Evolutionary conservation across 192 early-diverging fungal genomes (phyloP), one percentile per base, ranked within the genome.

Genomic region (Helicostylum pulchrum): DNA sequence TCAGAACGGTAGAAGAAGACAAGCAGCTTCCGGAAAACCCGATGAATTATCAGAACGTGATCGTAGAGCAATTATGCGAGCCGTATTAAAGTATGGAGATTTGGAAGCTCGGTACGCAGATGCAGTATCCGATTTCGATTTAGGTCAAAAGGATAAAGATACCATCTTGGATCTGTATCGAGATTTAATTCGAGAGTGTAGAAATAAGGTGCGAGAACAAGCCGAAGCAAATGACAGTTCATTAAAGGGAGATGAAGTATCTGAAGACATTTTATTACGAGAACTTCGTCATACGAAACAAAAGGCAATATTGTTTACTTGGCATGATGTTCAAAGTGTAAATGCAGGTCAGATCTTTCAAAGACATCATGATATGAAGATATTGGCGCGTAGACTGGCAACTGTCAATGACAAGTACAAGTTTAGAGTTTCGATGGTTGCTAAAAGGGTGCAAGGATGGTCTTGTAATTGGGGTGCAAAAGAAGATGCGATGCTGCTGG

Each of bases 401-500:
- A 65, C 68, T 0, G 57, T 80, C 0, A 58, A 79, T 9, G 86
- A 91, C 42, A 68, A 78, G 10, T 75, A 78, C 0, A 87, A 86
- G 64, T 99, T 96, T 78, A 79, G 95, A 12, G 73, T 99, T 12
- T 75, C 81, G 12, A 76, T 84, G n/a, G 73, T 80, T n/a, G 68
- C 95, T 21, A 97, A 97, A 77, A 82, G 85, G 26, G 92, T 93
- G 0, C 76, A 84, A 65, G 87, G 90, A 59, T 99, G 96, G 96
- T 78, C 78, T 49, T 88, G 87, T 48, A 44, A 77, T 26, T 99
- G 98, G 98, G 85, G 88, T 4, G 87, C 87, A 56, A 87, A 87
- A 46, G 98, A 99, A 67, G 98, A 99, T 72, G 83, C 96, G 19
- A 92, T 95, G 91, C 82, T 99, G 32, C 77, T 99, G 17, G 90